Base-by-base conservation (phyloP, 352 stramenopile species). In the Pythium guiyangense region DNA sequence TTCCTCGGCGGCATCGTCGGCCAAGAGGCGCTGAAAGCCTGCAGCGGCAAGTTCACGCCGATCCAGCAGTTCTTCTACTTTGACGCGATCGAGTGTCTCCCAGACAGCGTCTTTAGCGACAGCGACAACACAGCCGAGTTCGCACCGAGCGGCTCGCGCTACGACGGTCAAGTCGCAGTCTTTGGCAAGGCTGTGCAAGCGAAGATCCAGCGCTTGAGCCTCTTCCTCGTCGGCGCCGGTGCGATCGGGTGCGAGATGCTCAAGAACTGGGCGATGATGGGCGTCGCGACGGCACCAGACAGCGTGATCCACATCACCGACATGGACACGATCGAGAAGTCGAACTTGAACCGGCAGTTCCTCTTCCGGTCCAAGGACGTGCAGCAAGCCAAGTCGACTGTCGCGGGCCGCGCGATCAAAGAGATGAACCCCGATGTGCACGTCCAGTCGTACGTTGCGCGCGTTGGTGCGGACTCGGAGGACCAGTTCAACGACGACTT, bases 221-320 rank as follows among this genome's bases (percentile, higher is more conserved):
- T 99, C 63, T 99, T 99, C 63, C 78, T 99, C 20, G 95, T 99
- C 50, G 98, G 98, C 27, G 96, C 97, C 17, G 98, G 98, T 49
- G 98, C 97, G 4, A 99, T 99, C 65, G 97, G 98, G 4, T 99
- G 98, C 68, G 98, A 99, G 77, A 99, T 99, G 94, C 84, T 99
- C 8, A 99, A 99, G 80, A 99, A 99, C 71, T 99, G 96, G 96
- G 97, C 97, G 1, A 90, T 99, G 67, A 99, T 99, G 96, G 97
- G 97, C 34, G 87, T 99, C 6, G 89, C 87, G 9, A 97, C 80
- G 58, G 81, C 76, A 26, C 81, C 88, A 29, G 63, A 83, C 34
- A 92, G 92, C 11, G 76, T 74, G 10, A 93, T 99, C 49, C 79
- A 98, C 57, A 89, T 99, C 22, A 99, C 97, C 1, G 97, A 99